These are phyloP conservation scores for Coemansia umbellata DNA, from an alignment of 192 early-diverging fungal species.

Conservation along the genomic window DNA sequence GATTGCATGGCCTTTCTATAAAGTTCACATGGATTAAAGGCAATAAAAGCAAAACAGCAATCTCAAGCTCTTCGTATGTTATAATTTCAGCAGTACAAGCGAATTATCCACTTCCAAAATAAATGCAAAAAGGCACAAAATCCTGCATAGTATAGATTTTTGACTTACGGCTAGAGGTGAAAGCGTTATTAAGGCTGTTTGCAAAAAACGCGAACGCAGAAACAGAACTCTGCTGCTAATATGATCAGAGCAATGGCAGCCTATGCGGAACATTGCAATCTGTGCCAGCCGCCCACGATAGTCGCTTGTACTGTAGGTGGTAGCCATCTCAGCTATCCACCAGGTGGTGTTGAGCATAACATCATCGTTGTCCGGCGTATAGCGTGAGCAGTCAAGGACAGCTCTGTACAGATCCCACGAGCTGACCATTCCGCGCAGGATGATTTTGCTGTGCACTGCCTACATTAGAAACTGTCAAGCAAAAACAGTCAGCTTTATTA, in stretches of 20 bases:
- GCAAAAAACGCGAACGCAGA: slow-evolving; percentile 38
- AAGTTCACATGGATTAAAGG: too few species aligned
- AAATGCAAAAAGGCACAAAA: not conserved
- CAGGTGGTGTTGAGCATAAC: slow-evolving; percentile 35
- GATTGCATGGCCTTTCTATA: slow-evolving; percentile 24
- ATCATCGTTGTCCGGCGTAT: slow-evolving; percentile 37
- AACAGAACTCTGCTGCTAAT: slow-evolving; percentile 31
- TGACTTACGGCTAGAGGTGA: slow-evolving; percentile 33
- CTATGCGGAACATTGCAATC: slow-evolving; percentile 39
- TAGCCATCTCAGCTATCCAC: slow-evolving; percentile 38
- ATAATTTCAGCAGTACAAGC: too few species aligned
- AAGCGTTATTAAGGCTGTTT: slow-evolving; percentile 31
- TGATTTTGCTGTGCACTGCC: slow-evolving; percentile 18
- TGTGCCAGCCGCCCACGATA: slow-evolving; percentile 29
- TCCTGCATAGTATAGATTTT: not conserved
- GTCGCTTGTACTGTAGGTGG: slow-evolving; percentile 27
- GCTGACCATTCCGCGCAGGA: slow-evolving; percentile 29
- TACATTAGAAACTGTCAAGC: slow-evolving; percentile 1
- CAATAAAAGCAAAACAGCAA: not conserved
- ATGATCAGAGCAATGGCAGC: slow-evolving; percentile 32
- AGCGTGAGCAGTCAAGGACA: slow-evolving; percentile 42
- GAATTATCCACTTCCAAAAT: not conserved
- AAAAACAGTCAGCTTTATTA: not conserved
- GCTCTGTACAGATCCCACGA: slow-evolving; percentile 43
- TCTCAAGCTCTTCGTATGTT: not conserved